A percentile compares a stretch with the other conserved stretches of the same genome.
These are phyloP conservation scores for Paragyromitra xinjiangensis DNA, from an alignment of 495 filamentous ascomycete species.

Conservation along the genomic window DNA sequence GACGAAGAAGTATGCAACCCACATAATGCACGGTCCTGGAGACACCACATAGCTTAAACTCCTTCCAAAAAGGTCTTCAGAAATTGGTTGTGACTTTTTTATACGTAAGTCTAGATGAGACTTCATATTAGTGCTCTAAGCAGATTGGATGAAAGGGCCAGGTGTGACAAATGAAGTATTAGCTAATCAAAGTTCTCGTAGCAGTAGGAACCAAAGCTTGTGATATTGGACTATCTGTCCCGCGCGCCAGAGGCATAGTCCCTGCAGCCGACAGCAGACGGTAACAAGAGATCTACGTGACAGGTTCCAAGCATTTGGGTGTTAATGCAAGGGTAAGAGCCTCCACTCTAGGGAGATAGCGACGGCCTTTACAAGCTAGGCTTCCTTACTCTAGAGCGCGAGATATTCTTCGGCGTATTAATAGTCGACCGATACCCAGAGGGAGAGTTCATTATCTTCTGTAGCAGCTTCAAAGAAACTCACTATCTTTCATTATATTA, in stretches of 20 bases:
- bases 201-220: background rate
- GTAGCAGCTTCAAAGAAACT: background rate
- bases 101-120: background rate
- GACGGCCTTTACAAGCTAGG: background rate
- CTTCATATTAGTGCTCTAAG: background rate
- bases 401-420: background rate
- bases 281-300: background rate
- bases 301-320: background rate
- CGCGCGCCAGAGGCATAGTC: background rate
- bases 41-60: background rate
- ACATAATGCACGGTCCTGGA: background rate
- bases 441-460: background rate
- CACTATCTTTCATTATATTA: background rate
- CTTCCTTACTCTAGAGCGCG: background rate
- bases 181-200: no score
- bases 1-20: background rate
- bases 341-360: background rate
- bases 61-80: background rate
- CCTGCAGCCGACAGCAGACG: background rate
- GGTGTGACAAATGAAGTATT: conserved; percentile 1
- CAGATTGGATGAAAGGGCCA: background rate
- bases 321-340: background rate
- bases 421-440: background rate
- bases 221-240: background rate
- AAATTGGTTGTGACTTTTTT: background rate